Percentiles rank a stretch among this genome's conserved stretches.
Conservation (phyloP, 106 monocot species). For the Ottelia alismoides region DNA sequence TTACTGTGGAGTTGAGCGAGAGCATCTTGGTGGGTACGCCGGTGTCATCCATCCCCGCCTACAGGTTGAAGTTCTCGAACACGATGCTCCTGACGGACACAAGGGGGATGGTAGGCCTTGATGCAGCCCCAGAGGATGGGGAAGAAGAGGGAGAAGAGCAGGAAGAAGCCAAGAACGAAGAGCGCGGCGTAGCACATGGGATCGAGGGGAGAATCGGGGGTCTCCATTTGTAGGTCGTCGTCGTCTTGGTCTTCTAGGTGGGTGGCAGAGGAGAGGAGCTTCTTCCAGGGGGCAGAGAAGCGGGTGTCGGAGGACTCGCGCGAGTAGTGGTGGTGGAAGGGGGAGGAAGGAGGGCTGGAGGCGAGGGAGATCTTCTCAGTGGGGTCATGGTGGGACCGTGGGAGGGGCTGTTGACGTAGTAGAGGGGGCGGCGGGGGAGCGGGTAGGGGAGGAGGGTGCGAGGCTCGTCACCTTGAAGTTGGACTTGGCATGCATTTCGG, state of each 20-base stretch:
- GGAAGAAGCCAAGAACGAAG: constrained; percentile 41
- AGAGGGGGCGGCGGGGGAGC: constrained; percentile 70
- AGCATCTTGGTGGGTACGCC: constrained; percentile 88
- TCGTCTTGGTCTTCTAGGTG: constrained; percentile 6
- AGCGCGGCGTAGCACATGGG: constrained; percentile 36
- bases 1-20: constrained; percentile 67
- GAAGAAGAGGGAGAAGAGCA: constrained; percentile 64
- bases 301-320: constrained; percentile 64
- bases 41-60: constrained; percentile 68
- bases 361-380: constrained; percentile 42
- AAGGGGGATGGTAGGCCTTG: constrained; percentile 57
- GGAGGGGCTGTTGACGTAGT: constrained; percentile 80
- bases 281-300: constrained; percentile 59
- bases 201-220: neutral
- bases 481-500: constrained; percentile 59
- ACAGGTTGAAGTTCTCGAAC: constrained; percentile 68
- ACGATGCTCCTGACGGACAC: constrained; percentile 61
- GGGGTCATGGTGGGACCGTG: constrained; percentile 22
- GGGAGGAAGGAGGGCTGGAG: constrained; percentile 35
- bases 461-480: constrained; percentile 90
- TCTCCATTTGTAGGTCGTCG: constrained; percentile 20
- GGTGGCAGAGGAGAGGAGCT: too few species aligned
- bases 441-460: constrained; percentile 69
- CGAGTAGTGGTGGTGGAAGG: constrained; percentile 51
- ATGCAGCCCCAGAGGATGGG: constrained; percentile 76